Percentiles rank a stretch among this genome's conserved stretches.
phyloP scores from a whole-genome alignment of 495 filamentous ascomycete species.

The Apiosordaria backusii region DNA sequence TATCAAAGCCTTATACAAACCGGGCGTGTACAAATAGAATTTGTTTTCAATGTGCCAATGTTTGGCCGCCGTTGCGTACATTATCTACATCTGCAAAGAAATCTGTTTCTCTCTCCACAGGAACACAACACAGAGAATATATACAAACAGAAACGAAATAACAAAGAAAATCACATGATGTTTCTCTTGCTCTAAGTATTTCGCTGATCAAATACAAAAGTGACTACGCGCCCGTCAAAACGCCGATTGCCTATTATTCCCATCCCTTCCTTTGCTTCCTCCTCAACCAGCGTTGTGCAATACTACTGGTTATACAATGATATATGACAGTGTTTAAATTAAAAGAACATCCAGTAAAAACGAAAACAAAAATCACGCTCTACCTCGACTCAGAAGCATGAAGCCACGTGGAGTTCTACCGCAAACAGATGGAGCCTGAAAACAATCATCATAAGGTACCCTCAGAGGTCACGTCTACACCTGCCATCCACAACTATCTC shows the following conservation, averaged over 20 bases:
- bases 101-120: neutral
- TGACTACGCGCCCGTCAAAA: neutral
- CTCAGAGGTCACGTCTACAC: neutral
- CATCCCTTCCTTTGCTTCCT: neutral
- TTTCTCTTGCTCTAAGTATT: neutral
- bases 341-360: slow-evolving; percentile 13
- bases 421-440: neutral
- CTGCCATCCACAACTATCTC: slow-evolving; percentile 46
- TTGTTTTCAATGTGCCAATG: neutral
- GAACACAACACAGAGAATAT: slow-evolving; percentile 3
- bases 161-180: slow-evolving; percentile 13
- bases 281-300: neutral
- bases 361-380: neutral
- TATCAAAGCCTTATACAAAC: slow-evolving; percentile 16
- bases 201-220: neutral
- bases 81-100: neutral
- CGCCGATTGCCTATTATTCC: neutral
- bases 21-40: slow-evolving; percentile 29
- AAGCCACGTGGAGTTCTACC: neutral
- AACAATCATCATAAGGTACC: neutral
- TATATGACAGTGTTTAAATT: slow-evolving; percentile 8
- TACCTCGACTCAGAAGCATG: neutral
- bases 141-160: slow-evolving; percentile 1
- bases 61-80: neutral
- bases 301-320: neutral